Percentiles rank a stretch among this genome's conserved stretches.
phyloP scores from a whole-genome alignment of 805 yeast genomes.

The Naumovozyma castellii region DNA sequence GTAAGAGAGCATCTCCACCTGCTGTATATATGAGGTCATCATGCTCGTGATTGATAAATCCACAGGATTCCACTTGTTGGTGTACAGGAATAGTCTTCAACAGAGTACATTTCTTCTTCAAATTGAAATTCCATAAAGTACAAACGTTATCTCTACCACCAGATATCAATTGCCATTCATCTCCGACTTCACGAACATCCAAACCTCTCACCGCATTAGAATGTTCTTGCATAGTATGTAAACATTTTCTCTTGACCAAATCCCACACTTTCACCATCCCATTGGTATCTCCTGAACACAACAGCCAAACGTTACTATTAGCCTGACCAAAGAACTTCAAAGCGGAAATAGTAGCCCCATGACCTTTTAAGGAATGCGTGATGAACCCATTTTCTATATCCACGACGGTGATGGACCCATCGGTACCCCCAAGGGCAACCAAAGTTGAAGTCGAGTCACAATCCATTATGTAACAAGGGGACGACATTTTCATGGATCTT shows the following conservation, averaged over 20 bases:
- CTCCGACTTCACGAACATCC: slow-evolving; percentile 37
- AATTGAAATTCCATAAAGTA: slow-evolving; percentile 43
- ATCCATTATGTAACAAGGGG: slow-evolving; percentile 74
- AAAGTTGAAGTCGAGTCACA: slow-evolving; percentile 75
- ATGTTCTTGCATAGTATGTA: slow-evolving; percentile 63
- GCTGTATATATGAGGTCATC: slow-evolving; percentile 50
- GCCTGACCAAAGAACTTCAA: slow-evolving; percentile 64
- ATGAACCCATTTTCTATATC: slow-evolving; percentile 81
- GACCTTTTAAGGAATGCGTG: slow-evolving; percentile 89
- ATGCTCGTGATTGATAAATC: slow-evolving; percentile 36
- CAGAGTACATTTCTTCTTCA: slow-evolving; percentile 43
- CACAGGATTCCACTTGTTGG: slow-evolving; percentile 65
- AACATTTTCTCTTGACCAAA: slow-evolving; percentile 57
- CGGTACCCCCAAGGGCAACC: slow-evolving; percentile 90
- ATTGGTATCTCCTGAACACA: slow-evolving; percentile 63
- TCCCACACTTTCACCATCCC: slow-evolving; percentile 54
- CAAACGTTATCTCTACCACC: slow-evolving; percentile 84
- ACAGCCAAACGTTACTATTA: slow-evolving; percentile 61
- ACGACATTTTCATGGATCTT: slow-evolving; percentile 50
- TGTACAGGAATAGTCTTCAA: slow-evolving; percentile 60
- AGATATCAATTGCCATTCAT: slow-evolving; percentile 41
- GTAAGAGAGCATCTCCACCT: slow-evolving; percentile 65
- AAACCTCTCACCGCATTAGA: slow-evolving; percentile 79
- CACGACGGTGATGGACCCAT: slow-evolving; percentile 85
- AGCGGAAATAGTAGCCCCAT: slow-evolving; percentile 79